Conservation (phyloP, 2,329 filamentous ascomycete species). For the Ceratocystis smalleyi region DNA sequence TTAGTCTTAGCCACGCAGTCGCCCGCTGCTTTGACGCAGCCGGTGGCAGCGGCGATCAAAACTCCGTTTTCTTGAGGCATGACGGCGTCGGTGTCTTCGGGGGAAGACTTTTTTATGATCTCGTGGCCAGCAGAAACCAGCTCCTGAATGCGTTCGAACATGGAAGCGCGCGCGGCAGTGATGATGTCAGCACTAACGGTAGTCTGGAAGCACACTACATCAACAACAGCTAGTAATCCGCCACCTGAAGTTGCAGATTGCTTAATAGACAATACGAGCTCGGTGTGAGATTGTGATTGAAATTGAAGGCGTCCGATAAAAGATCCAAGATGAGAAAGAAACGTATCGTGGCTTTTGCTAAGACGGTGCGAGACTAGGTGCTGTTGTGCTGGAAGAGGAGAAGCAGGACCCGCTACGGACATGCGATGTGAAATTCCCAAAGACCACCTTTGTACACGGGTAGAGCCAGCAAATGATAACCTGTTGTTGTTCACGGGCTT, state of each 20-base stretch:
- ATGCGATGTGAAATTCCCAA: constrained; percentile 54
- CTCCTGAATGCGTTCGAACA: constrained; percentile 67
- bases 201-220: constrained; percentile 68
- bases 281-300: constrained; percentile 77
- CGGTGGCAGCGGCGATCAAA: constrained; percentile 64
- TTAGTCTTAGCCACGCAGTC: constrained; percentile 83
- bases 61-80: constrained; percentile 64
- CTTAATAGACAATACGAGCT: constrained; percentile 67
- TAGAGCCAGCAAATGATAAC: constrained; percentile 26
- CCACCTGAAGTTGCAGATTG: constrained; percentile 71
- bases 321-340: constrained; percentile 78
- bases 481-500: constrained; percentile 23
- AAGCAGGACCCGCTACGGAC: constrained; percentile 55
- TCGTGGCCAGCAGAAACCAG: constrained; percentile 69
- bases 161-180: constrained; percentile 51
- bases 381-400: constrained; percentile 39
- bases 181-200: constrained; percentile 50
- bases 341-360: constrained; percentile 66
- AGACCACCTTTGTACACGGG: constrained; percentile 33
- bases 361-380: constrained; percentile 74
- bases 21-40: constrained; percentile 76
- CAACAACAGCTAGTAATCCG: constrained; percentile 62
- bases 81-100: constrained; percentile 61
- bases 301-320: constrained; percentile 83
- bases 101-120: constrained; percentile 53